Percentiles rank a stretch among this genome's conserved stretches.
Evolutionary conservation across 2,329 filamentous ascomycete species (phyloP).

Genomic region (Apiospora rasikravindrae): DNA sequence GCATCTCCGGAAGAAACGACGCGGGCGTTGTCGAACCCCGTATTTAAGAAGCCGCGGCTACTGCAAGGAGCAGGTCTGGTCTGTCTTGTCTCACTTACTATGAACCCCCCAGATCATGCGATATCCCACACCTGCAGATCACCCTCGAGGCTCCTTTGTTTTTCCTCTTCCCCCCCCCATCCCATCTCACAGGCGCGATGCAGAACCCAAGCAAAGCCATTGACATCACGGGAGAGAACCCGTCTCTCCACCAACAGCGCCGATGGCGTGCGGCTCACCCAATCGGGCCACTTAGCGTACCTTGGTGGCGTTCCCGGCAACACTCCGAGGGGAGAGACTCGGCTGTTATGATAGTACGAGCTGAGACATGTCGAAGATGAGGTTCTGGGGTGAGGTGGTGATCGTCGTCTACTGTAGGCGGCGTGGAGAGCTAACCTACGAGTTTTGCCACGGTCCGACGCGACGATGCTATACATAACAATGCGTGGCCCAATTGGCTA

Average conservation of each 20-base stretch:
- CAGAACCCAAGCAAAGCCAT: not conserved
- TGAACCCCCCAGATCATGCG: not conserved
- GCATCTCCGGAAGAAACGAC: slow-evolving; percentile 1
- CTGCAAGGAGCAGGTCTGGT: not conserved
- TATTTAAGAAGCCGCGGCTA: not conserved
- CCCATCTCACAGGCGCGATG: not conserved
- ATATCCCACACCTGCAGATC: not conserved
- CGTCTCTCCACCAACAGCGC: not conserved
- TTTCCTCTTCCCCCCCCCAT: not conserved
- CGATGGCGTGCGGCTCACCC: not conserved
- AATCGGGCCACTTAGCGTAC: not conserved
- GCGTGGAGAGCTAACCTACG: not conserved
- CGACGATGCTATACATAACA: not conserved
- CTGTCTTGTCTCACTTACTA: not conserved
- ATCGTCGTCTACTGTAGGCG: not conserved
- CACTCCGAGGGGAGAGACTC: not conserved
- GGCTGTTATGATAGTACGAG: not conserved
- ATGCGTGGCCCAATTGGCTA: not conserved
- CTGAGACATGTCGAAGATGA: not conserved
- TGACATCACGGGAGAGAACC: not conserved
- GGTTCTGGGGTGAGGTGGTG: not conserved
- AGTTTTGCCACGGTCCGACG: not conserved
- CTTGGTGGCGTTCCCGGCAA: not conserved
- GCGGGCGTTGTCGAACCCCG: not conserved
- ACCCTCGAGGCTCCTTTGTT: not conserved